Evolutionary conservation across 1,284 basidiomycete species (phyloP), one percentile per base, ranked within the genome.

Genomic region (Ustilago cynodontis): DNA sequence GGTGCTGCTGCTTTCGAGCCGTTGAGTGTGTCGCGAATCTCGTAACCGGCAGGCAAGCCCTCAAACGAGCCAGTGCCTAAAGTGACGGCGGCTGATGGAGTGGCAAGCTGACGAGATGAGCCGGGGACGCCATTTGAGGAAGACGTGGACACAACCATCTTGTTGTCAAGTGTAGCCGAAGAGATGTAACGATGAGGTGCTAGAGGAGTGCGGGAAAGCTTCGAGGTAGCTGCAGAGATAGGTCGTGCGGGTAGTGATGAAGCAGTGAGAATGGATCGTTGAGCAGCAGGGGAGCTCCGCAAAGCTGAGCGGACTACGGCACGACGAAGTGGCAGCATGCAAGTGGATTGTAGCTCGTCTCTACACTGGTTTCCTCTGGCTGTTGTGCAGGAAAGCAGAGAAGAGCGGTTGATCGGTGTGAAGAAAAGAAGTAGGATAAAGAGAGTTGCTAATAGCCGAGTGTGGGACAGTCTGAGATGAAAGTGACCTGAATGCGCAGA

Each of bases 271-370:
- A 61, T 33, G 3, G 70, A 45, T 26, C 55, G 39, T 43, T 59
- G 63, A 29, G 63, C 51, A 35, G 59, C 59, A 45, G 59, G 43
- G 7, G 61, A 26, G 52, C 31, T 67, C 54, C 72, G 72, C 64
- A 63, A 33, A 49, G 64, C 43, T 7, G 66, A 66, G 72, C 72
- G 72, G 54, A 61, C 37, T 22, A 75, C 33, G 49, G 50, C 64
- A 60, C 67, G 67, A 33, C 67, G 67, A 59, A 75, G 57, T n/a
- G 72, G 66, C 59, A 75, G 72, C 72, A 75, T 75, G 50, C 67
- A 75, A 56, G 47, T 45, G 43, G 65, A 50, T 50, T 37, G n/a
- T 31, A 20, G n/a, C 56, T 64, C 55, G 70, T 72, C 70, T 64
- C 56, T 57, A 41, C 26, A 45, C 65, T 64, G 65, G 39, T 41